Conservation (phyloP, 1,139 yeast genomes). For the Hemisphaericaspora xylofermentans region DNA sequence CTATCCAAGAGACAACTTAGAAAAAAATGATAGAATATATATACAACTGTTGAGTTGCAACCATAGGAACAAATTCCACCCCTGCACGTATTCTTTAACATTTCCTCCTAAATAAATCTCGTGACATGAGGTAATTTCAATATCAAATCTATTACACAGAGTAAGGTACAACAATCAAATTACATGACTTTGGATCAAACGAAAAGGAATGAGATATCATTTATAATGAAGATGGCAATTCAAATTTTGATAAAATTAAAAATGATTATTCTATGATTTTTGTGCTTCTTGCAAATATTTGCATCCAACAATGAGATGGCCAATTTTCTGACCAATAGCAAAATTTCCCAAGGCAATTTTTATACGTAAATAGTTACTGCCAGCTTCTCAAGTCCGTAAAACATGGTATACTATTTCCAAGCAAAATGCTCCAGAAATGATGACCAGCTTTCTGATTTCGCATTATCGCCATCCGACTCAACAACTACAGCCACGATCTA, state of each 20-base stretch:
- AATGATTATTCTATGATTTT: too few species aligned
- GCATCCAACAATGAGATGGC: neutral
- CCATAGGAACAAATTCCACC: too few species aligned
- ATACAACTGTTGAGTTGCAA: neutral
- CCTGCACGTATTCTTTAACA: neutral
- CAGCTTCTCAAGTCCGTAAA: neutral
- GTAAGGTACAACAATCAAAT: too few species aligned
- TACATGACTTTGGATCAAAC: too few species aligned
- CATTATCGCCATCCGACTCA: constrained; percentile 23
- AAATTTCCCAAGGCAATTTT: neutral
- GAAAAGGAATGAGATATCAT: too few species aligned
- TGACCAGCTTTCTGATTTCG: constrained; percentile 10
- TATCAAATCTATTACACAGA: neutral
- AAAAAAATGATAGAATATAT: neutral
- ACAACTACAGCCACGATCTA: constrained; percentile 42
- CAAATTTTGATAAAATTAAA: too few species aligned
- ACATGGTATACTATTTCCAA: constrained; percentile 61
- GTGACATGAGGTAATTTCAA: neutral
- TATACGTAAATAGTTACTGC: neutral
- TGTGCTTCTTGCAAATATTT: too few species aligned
- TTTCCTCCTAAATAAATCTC: neutral
- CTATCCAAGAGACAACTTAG: neutral
- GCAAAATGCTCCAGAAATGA: constrained; percentile 20
- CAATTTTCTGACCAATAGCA: neutral
- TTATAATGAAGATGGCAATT: too few species aligned